These are phyloP conservation scores for Lentinula lateritia DNA, from an alignment of 768 basidiomycete genomes.

Conservation along the genomic window DNA sequence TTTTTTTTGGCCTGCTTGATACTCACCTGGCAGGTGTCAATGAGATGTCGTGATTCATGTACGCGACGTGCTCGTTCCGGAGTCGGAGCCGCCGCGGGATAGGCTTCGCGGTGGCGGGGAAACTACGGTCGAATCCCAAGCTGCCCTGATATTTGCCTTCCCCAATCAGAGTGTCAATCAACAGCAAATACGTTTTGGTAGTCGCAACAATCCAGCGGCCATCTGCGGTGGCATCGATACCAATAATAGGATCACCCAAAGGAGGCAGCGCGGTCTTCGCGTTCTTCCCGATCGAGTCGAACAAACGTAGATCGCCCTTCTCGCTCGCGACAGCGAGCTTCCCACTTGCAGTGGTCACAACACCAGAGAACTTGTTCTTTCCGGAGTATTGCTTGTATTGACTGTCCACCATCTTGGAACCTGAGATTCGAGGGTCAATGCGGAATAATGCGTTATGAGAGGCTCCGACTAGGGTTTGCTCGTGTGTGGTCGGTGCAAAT, in stretches of 20 bases:
- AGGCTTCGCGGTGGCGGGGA: slow-evolving; percentile 93
- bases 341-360: slow-evolving; percentile 82
- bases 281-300: slow-evolving; percentile 95
- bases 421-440: slow-evolving; percentile 91
- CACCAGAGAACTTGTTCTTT: slow-evolving; percentile 93
- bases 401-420: slow-evolving; percentile 88
- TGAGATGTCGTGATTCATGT: slow-evolving; percentile 81
- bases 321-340: slow-evolving; percentile 91
- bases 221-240: slow-evolving; percentile 90
- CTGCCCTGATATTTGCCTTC: slow-evolving; percentile 80
- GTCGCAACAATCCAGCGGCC: slow-evolving; percentile 96
- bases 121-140: slow-evolving; percentile 88
- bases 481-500: slow-evolving; percentile 87
- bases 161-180: slow-evolving; percentile 94
- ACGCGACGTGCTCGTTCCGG: slow-evolving; percentile 87
- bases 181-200: slow-evolving; percentile 86
- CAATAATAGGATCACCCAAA: slow-evolving; percentile 91
- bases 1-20: slow-evolving; percentile 4
- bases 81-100: slow-evolving; percentile 84
- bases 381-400: slow-evolving; percentile 94
- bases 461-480: slow-evolving; percentile 89
- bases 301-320: slow-evolving; percentile 95
- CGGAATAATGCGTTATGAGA: slow-evolving; percentile 97
- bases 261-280: slow-evolving; percentile 97
- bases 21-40: slow-evolving; percentile 91